A percentile compares a stretch with the other conserved stretches of the same genome.
Evolutionary conservation across 345 rosid species (phyloP).

Genomic region (Populus simonii): DNA sequence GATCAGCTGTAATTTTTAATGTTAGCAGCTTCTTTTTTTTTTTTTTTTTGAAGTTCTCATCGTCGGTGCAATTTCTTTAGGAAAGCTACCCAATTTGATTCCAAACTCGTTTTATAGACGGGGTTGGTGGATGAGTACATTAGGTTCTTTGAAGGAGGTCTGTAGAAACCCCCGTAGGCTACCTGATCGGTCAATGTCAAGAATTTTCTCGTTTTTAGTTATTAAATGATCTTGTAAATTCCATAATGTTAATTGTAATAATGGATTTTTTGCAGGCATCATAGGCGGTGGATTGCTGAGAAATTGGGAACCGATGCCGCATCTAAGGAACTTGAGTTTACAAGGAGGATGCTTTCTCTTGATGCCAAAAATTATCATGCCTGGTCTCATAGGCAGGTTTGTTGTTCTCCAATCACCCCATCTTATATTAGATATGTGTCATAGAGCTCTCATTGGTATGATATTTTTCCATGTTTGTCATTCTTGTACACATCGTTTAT

Average conservation of each 20-base stretch:
- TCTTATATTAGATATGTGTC: neutral
- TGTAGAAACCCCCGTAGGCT: neutral
- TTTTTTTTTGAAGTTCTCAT: neutral
- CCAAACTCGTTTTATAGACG: neutral
- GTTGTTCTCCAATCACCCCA: conserved; percentile 10
- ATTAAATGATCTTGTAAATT: neutral
- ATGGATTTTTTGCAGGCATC: conserved; percentile 61
- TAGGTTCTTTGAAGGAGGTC: neutral
- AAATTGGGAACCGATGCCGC: conserved; percentile 66
- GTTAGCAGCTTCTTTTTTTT: neutral
- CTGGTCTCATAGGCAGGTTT: conserved; percentile 97
- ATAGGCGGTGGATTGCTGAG: conserved; percentile 92
- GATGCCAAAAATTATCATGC: conserved; percentile 93
- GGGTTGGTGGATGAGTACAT: neutral
- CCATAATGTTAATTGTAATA: neutral
- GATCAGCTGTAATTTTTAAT: neutral
- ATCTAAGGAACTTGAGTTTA: conserved; percentile 63
- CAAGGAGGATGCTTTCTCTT: conserved; percentile 46
- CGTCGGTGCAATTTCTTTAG: neutral
- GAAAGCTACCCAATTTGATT: neutral
- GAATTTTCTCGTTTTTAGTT: neutral
- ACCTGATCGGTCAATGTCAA: neutral
- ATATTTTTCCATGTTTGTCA: neutral
- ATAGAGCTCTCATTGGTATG: neutral
- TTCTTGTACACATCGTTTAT: neutral